Percentiles rank a stretch among this genome's conserved stretches.
phyloP scores from a whole-genome alignment of 352 stramenopile species.

The Aphanomyces cochlioides region DNA sequence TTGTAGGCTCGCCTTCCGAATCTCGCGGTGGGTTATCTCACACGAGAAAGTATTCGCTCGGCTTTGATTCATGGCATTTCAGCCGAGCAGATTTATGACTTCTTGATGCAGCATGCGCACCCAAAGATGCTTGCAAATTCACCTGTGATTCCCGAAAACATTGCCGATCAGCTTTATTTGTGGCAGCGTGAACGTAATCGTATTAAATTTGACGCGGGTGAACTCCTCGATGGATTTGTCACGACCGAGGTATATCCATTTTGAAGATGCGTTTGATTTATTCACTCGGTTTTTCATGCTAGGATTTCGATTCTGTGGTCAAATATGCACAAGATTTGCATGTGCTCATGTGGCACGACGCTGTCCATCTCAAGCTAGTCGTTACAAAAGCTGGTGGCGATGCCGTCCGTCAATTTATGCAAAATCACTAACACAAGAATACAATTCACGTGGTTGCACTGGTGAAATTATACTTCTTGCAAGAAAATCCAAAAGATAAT shows the following conservation, averaged over 20 bases:
- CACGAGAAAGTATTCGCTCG: conserved; percentile 82
- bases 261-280: not conserved
- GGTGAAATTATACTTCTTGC: too few relatives aligned
- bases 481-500: too few relatives aligned
- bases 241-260: conserved; percentile 44
- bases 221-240: conserved; percentile 85
- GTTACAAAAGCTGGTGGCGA: conserved; percentile 62
- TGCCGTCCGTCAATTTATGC: conserved; percentile 65
- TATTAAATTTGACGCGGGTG: conserved; percentile 72
- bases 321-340: conserved; percentile 59
- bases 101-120: conserved; percentile 86
- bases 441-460: too few relatives aligned
- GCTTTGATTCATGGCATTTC: conserved; percentile 88
- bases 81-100: conserved; percentile 89
- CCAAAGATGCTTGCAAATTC: conserved; percentile 71
- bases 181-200: conserved; percentile 90
- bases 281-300: conserved; percentile 1
- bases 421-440: conserved; percentile 34
- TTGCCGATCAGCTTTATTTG: conserved; percentile 88
- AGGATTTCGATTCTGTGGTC: conserved; percentile 76
- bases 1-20: conserved; percentile 76
- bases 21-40: conserved; percentile 89
- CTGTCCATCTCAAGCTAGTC: conserved; percentile 75
- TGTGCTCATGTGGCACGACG: conserved; percentile 78
- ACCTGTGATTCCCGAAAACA: conserved; percentile 82